Conservation (phyloP, 306 rosid species). For the Clitoria ternatea region DNA sequence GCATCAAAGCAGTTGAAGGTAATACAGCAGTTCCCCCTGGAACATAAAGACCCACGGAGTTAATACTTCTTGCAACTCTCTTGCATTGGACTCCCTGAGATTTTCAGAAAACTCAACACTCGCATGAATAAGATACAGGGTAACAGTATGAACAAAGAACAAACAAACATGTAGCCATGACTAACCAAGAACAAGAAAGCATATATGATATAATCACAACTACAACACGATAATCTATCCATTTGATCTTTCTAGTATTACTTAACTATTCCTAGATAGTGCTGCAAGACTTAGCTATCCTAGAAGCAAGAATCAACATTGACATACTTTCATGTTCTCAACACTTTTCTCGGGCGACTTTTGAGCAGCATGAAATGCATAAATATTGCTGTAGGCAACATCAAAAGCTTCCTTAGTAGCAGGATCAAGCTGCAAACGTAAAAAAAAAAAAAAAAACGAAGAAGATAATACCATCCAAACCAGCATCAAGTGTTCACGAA, state of each 20-base stretch:
- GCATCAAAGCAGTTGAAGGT: slow-evolving; percentile 99
- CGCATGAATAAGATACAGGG: slow-evolving; percentile 10
- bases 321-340: slow-evolving; percentile 89
- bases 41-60: slow-evolving; percentile 95
- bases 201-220: not conserved
- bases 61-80: slow-evolving; percentile 91
- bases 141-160: not conserved
- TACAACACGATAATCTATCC: not conserved
- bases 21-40: slow-evolving; percentile 99
- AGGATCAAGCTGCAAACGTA: slow-evolving; percentile 77
- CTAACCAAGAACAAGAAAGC: not conserved
- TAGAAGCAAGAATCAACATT: slow-evolving; percentile 6
- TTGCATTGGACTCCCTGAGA: slow-evolving; percentile 95
- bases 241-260: slow-evolving; percentile 11
- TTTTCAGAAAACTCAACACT: slow-evolving; percentile 25
- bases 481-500: not conserved
- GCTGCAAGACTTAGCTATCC: not conserved
- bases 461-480: not conserved
- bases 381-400: slow-evolving; percentile 80
- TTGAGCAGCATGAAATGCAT: slow-evolving; percentile 92
- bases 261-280: slow-evolving; percentile 1
- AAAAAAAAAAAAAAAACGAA: slow-evolving; percentile 24
- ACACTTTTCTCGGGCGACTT: slow-evolving; percentile 67
- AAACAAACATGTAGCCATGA: not conserved
- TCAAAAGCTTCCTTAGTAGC: slow-evolving; percentile 80